Evolutionary conservation across 1,284 basidiomycete genomes (phyloP).

Genomic region (Sporisorium reilianum): DNA sequence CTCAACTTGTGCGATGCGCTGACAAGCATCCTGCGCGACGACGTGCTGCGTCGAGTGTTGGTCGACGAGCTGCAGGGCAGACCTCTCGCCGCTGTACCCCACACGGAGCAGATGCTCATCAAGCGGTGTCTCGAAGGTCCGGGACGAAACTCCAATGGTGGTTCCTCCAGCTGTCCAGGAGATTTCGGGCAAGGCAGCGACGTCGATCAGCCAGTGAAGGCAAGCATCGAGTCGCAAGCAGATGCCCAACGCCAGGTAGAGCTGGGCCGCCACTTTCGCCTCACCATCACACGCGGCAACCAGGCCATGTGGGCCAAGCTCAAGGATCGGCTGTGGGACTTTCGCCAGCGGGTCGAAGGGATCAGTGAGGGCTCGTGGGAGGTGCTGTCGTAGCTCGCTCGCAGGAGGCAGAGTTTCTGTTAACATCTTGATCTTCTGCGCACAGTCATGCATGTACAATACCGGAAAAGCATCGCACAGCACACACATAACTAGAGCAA

Average conservation of each 20-base stretch:
- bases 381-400: slow-evolving; percentile 16
- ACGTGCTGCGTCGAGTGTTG: slow-evolving; percentile 18
- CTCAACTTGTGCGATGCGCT: slow-evolving; percentile 42
- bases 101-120: slow-evolving; percentile 19
- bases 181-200: background rate
- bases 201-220: background rate
- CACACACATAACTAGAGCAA: no score
- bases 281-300: slow-evolving; percentile 50
- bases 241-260: slow-evolving; percentile 7
- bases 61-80: slow-evolving; percentile 44
- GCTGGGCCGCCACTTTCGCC: slow-evolving; percentile 24
- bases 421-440: background rate
- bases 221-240: background rate
- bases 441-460: background rate
- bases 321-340: slow-evolving; percentile 60
- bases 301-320: slow-evolving; percentile 63
- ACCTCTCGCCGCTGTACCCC: slow-evolving; percentile 19
- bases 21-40: slow-evolving; percentile 26
- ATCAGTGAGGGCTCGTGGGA: slow-evolving; percentile 52
- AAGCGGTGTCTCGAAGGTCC: slow-evolving; percentile 26
- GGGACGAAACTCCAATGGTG: background rate
- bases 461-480: background rate
- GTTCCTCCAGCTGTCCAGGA: background rate
- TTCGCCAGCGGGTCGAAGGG: slow-evolving; percentile 53
- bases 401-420: background rate